Conservation (phyloP, 768 basidiomycete species). For the Crucibulum laeve region DNA sequence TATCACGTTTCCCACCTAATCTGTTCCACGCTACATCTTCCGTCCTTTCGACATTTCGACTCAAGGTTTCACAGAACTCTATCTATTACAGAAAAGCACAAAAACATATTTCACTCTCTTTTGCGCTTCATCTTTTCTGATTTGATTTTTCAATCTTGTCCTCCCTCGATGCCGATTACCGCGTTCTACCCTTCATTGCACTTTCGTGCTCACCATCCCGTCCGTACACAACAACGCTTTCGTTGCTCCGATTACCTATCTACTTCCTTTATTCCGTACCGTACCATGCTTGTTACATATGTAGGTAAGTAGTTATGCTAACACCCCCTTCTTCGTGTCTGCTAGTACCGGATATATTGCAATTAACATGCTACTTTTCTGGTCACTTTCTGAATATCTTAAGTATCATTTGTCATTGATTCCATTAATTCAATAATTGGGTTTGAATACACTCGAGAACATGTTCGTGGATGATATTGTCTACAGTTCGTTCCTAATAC, state of each 20-base stretch:
- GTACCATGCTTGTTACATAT: constrained; percentile 7
- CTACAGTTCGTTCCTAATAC: neutral
- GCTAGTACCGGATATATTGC: constrained; percentile 23
- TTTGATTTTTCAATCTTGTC: constrained; percentile 14
- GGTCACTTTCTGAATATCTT: neutral
- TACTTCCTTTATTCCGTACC: constrained; percentile 13
- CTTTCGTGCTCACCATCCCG: constrained; percentile 10
- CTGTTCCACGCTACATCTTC: constrained; percentile 17
- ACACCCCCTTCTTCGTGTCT: constrained; percentile 17
- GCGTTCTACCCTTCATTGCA: neutral
- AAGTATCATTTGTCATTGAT: neutral
- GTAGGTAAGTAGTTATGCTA: constrained; percentile 47
- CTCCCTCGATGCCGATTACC: neutral
- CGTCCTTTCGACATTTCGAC: constrained; percentile 23
- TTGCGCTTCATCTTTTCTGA: constrained; percentile 30
- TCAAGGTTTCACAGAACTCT: constrained; percentile 11
- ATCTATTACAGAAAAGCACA: constrained; percentile 40
- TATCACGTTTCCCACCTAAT: constrained; percentile 27
- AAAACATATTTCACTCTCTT: constrained; percentile 41
- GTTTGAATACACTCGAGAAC: neutral
- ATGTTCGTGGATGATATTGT: neutral
- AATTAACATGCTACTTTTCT: constrained; percentile 27
- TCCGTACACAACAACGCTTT: constrained; percentile 4
- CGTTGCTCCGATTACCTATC: constrained; percentile 8
- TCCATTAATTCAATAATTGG: neutral